Conservation (phyloP, 306 rosid genomes). For the Heteromeles arbutifolia region DNA sequence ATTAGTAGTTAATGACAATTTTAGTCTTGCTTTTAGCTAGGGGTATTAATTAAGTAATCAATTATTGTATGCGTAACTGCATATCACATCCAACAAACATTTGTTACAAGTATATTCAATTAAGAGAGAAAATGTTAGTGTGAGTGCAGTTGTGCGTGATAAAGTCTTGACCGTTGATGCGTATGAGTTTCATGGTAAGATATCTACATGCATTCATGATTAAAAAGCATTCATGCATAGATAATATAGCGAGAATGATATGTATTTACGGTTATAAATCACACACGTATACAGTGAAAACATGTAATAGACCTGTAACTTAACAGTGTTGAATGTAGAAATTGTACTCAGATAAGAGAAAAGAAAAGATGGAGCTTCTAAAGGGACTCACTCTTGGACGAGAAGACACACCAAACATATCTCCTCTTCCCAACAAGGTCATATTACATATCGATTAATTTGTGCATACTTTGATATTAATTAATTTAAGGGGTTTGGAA, state of each 20-base stretch:
- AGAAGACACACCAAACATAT: conserved; percentile 35
- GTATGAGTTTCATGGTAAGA: neutral
- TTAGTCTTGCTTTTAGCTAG: neutral
- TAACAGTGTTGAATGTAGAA: conserved; percentile 29
- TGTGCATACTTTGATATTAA: neutral
- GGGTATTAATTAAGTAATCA: neutral
- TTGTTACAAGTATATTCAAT: no score
- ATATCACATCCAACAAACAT: no score
- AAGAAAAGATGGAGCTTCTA: conserved; percentile 73
- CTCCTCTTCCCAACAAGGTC: conserved; percentile 59
- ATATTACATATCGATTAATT: neutral
- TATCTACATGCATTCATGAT: no score
- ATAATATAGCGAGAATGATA: no score
- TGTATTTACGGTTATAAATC: no score
- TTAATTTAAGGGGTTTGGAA: neutral
- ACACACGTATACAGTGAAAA: no score
- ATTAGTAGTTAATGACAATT: neutral
- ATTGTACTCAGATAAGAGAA: conserved; percentile 62
- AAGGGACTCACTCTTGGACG: conserved; percentile 52
- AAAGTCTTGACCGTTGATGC: no score
- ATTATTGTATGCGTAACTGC: no score
- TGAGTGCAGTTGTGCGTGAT: no score
- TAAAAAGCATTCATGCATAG: no score
- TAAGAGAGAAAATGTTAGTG: no score
- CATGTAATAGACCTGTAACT: no score